Evolutionary conservation across 2,329 filamentous ascomycete species (phyloP), one percentile per base, ranked within the genome.

Genomic region (Pyrenophora tritici-repentis): DNA sequence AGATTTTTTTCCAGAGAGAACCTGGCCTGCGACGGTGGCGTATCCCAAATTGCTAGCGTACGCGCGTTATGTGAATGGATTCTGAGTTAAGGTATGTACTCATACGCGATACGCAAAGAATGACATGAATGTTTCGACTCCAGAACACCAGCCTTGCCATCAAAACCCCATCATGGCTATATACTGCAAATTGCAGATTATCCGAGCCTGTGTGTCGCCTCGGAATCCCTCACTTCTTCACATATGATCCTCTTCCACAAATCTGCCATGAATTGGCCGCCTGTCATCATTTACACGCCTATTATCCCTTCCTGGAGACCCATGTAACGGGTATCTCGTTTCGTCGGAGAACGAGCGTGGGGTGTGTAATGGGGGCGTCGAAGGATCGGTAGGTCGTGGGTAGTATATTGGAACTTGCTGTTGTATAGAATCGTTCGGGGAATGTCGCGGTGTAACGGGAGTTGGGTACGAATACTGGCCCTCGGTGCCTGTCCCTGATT

Each of bases 361-460:
- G 13, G 59, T 52, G 24, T 51, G 46, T 18, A 56, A 58, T 13
- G 58, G 38, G 8, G 48, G 59, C 5, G 45, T 58, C 12, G 54
- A 49, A 18, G 56, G 53, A 12, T 66, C 62, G 17, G 54, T 59
- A 4, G 64, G 63, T 10, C 65, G 65, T 7, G 66, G 65, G 37
- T 68, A 70, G 48, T 70, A 69, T n/a, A 63, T 42, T 46, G 68
- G 65, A 24, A 53, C 41, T 42, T 65, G 56, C n/a, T 56, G 50
- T 14, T 54, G 58, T 26, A 37, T 42, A 37, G 53, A 50, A 26
- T 46, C 42, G 16, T 47, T 51, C 0, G 51, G 42, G 14, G 49
- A 57, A n/a, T 56, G 50, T 7, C 47, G 36, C 18, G 66, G 56
- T 17, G 63, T 59, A 6, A 36, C 59, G 4, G 66, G 61, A 16